Base-by-base conservation (phyloP, 2,329 filamentous ascomycete genomes). In the Trichoderma gracile region DNA sequence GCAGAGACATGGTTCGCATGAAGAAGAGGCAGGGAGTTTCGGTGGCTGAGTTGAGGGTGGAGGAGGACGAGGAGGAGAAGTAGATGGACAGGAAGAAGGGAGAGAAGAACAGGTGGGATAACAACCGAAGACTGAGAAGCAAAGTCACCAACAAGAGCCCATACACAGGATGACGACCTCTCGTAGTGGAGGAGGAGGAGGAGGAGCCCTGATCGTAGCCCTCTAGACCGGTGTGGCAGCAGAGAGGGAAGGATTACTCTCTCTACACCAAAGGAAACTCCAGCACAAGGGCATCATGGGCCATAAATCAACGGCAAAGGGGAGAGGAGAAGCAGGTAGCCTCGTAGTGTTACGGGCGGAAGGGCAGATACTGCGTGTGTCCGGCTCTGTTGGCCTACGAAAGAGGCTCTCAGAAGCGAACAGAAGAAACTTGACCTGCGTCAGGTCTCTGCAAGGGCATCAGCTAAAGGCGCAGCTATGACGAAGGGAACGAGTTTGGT, bases 191-290 rank as follows among this genome's bases (percentile, higher is more conserved):
- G 8, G 9, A 59, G 45, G 56, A 59, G 46, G 49, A 43, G 63
- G 47, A 60, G 55, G 62, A 53, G 55, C 63, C 63, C 53, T 53
- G 56, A 40, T 59, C 30, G 27, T n/a, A 60, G 55, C 27, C 53
- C 55, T 65, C 60, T 60, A 56, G 63, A 49, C 25, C 40, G 27
- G 58, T 33, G 50, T 27, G 46, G 58, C n/a, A 45, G 33, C 38
- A 61, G 27, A 53, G 38, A 53, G 58, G 47, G 30, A 53, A n/a
- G 15, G 14, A 40, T 27, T 42, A n/a, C 47, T 50, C 25, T 55
- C 45, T 27, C 21, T 52, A 23, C 17, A 4, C 23, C 25, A 38
- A 47, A 30, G 7, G 25, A 43, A 10, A 9, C 30, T 30, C 19
- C 43, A 59, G 23, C 6, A 17, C 40, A 30, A 19, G n/a, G 27